Evolutionary conservation across 2,329 filamentous ascomycete genomes (phyloP), one percentile per base, ranked within the genome.

Genomic region (Epichloe bromicola): DNA sequence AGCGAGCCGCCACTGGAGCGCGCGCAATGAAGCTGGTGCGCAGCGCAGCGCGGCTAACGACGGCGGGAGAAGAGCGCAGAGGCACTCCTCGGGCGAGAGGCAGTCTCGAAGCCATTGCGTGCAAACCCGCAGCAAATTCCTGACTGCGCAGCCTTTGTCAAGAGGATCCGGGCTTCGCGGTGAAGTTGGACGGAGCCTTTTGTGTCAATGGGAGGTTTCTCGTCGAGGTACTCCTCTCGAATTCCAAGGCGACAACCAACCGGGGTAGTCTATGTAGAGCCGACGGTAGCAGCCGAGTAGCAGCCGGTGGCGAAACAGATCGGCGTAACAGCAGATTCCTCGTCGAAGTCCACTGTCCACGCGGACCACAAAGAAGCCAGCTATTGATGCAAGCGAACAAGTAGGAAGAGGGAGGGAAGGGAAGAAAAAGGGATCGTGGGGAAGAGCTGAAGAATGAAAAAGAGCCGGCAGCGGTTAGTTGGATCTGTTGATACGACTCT

Each of bases 31-130:
- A 46, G 51, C 45, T 50, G 40, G 33, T 19, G n/a, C 40, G 26
- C 36, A 36, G 34, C 39, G 30, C 39, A n/a, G 34, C 38, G 46
- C 52, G 50, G 43, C 52, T 50, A 42, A 51, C 45, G 48, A 53
- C 23, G 41, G 55, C 50, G 44, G 55, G 37, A 30, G 54, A 59
- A 14, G 57, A 49, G 40, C 56, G 56, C 49, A 59, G 53, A 45
- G 56, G 50, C 46, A 54, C 56, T 42, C 55, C 57, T 46, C 60
- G 59, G 23, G 55, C 40, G 40, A 63, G 49, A 51, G 56, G 54
- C 52, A 61, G 54, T 55, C 60, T 55, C 43, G 59, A 62, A 44
- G 61, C 60, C 61, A 63, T 63, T 52, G 53, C 42, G 5, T 5
- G 42, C 43, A n/a, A 46, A 6, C 10, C 34, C 39, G 33, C 41